A percentile compares a stretch with the other conserved stretches of the same genome.
Conservation (phyloP, 1,284 basidiomycete species). For the Athelia sp. region DNA sequence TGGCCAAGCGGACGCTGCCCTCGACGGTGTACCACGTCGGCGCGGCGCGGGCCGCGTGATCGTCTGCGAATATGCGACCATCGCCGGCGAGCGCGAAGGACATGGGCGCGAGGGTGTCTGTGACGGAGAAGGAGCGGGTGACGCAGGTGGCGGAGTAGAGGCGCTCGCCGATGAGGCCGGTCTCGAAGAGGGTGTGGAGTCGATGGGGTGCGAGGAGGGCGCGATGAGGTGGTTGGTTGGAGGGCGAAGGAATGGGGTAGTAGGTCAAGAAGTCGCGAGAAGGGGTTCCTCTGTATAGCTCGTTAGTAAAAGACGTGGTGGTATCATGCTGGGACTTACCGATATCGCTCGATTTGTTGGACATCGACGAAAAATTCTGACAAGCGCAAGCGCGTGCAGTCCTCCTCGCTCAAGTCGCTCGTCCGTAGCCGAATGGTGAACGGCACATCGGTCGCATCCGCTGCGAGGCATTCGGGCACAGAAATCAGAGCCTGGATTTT, state of each 20-base stretch:
- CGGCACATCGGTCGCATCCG: conserved; percentile 41
- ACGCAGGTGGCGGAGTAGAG: conserved; percentile 17
- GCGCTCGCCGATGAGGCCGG: conserved; percentile 35
- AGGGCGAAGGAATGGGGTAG: conserved; percentile 49
- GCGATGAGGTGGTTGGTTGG: conserved; percentile 56
- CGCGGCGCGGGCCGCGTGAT: conserved; percentile 19
- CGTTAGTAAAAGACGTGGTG: background rate
- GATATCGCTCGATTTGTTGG: conserved; percentile 58
- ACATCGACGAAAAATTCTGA: conserved; percentile 50
- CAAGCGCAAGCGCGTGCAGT: conserved; percentile 49
- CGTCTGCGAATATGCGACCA: conserved; percentile 39
- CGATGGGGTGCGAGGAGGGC: conserved; percentile 52
- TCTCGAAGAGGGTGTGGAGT: conserved; percentile 46
- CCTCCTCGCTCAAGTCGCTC: conserved; percentile 37
- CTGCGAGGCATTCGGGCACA: conserved; percentile 48
- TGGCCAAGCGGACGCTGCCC: conserved; percentile 42
- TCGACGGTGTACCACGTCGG: conserved; percentile 63
- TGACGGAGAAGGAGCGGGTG: conserved; percentile 47
- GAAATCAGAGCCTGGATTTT: conserved; percentile 59
- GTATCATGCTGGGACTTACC: conserved; percentile 35
- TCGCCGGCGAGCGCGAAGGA: conserved; percentile 39
- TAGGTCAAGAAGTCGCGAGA: conserved; percentile 33
- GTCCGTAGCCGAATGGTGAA: conserved; percentile 59
- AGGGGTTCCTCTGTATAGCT: conserved; percentile 31
- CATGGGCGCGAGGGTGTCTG: conserved; percentile 39